Evolutionary conservation across 495 filamentous ascomycete genomes (phyloP).

Genomic region (Bryoglossum gracile): DNA sequence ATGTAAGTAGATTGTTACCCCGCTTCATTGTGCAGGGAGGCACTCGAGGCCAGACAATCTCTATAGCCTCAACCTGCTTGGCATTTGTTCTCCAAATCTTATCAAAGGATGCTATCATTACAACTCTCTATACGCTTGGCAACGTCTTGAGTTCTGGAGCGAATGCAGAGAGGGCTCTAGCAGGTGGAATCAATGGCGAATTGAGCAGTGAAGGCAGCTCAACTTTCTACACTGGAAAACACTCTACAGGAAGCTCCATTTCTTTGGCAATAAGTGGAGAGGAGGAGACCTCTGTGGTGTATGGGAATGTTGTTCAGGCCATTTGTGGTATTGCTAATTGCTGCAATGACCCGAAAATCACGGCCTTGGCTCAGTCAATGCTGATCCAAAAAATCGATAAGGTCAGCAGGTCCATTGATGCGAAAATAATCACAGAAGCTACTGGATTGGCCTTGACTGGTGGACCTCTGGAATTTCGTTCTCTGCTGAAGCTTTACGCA

Average conservation of each 20-base stretch:
- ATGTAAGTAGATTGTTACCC: conserved; percentile 72
- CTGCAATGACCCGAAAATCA: conserved; percentile 84
- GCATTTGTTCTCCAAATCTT: conserved; percentile 70
- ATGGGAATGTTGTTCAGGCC: conserved; percentile 77
- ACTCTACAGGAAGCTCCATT: conserved; percentile 65
- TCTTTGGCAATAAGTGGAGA: conserved; percentile 64
- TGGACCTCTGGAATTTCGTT: conserved; percentile 68
- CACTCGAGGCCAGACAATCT: conserved; percentile 54
- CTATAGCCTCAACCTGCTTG: conserved; percentile 71
- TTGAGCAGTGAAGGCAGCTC: conserved; percentile 25
- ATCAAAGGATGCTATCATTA: conserved; percentile 88
- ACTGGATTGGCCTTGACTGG: conserved; percentile 69
- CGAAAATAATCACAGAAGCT: conserved; percentile 73
- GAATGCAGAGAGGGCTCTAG: conserved; percentile 34
- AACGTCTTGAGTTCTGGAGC: conserved; percentile 73
- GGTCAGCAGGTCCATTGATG: conserved; percentile 66
- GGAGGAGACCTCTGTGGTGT: conserved; percentile 63
- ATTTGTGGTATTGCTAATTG: conserved; percentile 78
- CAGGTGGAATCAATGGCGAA: conserved; percentile 27
- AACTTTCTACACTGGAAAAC: conserved; percentile 44
- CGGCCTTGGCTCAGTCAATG: conserved; percentile 91
- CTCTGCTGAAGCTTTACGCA: conserved; percentile 75
- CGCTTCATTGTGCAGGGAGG: conserved; percentile 76
- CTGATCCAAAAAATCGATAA: conserved; percentile 87
- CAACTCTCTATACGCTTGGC: conserved; percentile 86